These are phyloP conservation scores for Microsporum audouinii DNA, from an alignment of 2,329 filamentous ascomycete species.

Conservation along the genomic window DNA sequence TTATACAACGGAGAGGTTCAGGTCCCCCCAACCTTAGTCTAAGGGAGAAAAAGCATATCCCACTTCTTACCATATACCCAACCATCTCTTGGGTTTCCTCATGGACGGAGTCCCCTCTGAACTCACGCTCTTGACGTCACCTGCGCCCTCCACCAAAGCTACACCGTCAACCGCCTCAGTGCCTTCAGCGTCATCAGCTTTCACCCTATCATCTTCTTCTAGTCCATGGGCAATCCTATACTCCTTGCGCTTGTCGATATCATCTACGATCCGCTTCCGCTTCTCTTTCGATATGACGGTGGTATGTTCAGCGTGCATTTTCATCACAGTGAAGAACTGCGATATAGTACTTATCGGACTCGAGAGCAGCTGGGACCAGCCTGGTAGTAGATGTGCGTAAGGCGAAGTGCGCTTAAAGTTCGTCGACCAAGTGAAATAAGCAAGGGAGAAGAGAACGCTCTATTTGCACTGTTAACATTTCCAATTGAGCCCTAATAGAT, in stretches of 20 bases:
- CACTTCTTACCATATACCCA: conserved; percentile 62
- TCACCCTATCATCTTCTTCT: conserved; percentile 40
- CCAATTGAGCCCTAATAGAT: not conserved
- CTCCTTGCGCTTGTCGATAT: conserved; percentile 73
- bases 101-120: conserved; percentile 27
- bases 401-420: conserved; percentile 72
- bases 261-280: conserved; percentile 63
- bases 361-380: conserved; percentile 54
- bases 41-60: not conserved
- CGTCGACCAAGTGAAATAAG: conserved; percentile 59
- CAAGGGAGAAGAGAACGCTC: conserved; percentile 59
- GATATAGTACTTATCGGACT: conserved; percentile 58
- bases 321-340: conserved; percentile 59
- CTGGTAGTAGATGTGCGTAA: conserved; percentile 66
- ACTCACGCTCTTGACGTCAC: conserved; percentile 15
- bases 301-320: conserved; percentile 62
- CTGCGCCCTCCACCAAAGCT: conserved; percentile 14
- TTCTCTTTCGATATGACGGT: conserved; percentile 58
- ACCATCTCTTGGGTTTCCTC: conserved; percentile 61
- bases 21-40: not conserved
- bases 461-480: conserved; percentile 20
- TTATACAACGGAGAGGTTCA: not conserved
- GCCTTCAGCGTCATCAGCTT: conserved; percentile 17
- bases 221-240: conserved; percentile 80
- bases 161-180: not conserved